These are phyloP conservation scores for Themeda triandra DNA, from an alignment of 176 grass and related monocot genomes.

Conservation along the genomic window DNA sequence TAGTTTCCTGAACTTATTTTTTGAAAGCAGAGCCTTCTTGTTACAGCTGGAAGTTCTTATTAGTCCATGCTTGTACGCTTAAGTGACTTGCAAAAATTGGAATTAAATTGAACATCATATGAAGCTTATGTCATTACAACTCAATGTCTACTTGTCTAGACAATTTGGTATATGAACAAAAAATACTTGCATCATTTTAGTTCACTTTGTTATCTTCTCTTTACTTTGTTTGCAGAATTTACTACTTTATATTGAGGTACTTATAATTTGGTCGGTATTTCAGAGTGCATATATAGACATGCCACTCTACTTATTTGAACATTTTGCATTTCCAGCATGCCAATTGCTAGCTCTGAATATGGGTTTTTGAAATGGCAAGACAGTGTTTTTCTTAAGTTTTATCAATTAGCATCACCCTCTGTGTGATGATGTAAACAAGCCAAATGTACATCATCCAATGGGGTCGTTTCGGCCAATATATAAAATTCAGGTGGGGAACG, in stretches of 20 bases:
- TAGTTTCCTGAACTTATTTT: slow-evolving; percentile 4
- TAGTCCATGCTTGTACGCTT: not conserved
- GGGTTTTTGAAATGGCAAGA: no score
- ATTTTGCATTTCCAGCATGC: not conserved
- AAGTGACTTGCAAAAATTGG: not conserved
- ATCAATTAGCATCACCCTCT: no score
- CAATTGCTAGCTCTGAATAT: not conserved
- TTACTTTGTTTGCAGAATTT: not conserved
- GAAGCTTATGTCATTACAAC: not conserved
- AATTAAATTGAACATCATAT: not conserved
- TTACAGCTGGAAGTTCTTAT: not conserved
- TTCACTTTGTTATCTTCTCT: not conserved
- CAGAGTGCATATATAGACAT: not conserved
- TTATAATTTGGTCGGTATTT: not conserved
- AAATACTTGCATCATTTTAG: not conserved
- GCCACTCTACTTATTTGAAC: not conserved
- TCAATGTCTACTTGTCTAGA: not conserved
- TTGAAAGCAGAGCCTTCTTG: not conserved
- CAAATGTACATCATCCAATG: no score
- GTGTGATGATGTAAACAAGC: no score
- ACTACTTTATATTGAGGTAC: not conserved
- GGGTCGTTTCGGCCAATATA: no score
- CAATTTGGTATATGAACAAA: not conserved
- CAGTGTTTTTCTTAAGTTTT: no score
- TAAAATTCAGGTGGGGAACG: no score